Conservation (phyloP, 2,329 filamentous ascomycete species). For the Cordyceps sp. region DNA sequence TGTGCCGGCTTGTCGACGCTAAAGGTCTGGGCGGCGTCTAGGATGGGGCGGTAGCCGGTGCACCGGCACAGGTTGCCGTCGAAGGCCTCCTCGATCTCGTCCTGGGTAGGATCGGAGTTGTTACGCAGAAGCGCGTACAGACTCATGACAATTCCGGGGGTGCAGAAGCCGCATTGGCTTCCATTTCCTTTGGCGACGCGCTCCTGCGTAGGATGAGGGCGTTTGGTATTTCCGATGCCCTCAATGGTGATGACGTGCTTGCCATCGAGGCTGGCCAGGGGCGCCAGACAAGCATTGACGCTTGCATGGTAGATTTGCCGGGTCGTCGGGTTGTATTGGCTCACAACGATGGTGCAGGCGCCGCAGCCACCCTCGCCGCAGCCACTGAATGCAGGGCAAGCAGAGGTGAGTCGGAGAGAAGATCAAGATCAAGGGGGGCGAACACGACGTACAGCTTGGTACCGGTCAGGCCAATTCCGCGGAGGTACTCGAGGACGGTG, state of each 20-base stretch:
- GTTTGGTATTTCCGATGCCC: constrained; percentile 78
- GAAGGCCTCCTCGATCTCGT: constrained; percentile 88
- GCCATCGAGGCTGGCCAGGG: constrained; percentile 81
- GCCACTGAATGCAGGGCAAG: constrained; percentile 30
- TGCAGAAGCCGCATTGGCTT: constrained; percentile 89
- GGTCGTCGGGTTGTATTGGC: constrained; percentile 84
- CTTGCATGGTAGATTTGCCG: constrained; percentile 90
- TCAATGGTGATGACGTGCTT: constrained; percentile 98
- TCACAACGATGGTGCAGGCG: constrained; percentile 89
- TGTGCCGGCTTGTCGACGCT: constrained; percentile 30
- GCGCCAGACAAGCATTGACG: constrained; percentile 89
- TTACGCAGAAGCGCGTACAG: constrained; percentile 86
- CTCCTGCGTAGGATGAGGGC: constrained; percentile 80
- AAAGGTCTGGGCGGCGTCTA: constrained; percentile 89
- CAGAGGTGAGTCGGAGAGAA: neutral
- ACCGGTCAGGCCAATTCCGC: constrained; percentile 83
- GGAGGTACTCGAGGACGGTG: constrained; percentile 81
- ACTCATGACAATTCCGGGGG: constrained; percentile 96
- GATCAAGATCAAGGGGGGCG: neutral
- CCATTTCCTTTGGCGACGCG: constrained; percentile 82
- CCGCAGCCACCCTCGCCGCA: constrained; percentile 95
- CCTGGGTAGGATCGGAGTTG: constrained; percentile 56
- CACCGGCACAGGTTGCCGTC: constrained; percentile 93
- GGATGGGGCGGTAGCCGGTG: constrained; percentile 84
- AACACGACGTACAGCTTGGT: constrained; percentile 55